Evolutionary conservation across 805 yeast species (phyloP), one percentile per base, ranked within the genome.

Genomic region (Ogataea allantospora): DNA sequence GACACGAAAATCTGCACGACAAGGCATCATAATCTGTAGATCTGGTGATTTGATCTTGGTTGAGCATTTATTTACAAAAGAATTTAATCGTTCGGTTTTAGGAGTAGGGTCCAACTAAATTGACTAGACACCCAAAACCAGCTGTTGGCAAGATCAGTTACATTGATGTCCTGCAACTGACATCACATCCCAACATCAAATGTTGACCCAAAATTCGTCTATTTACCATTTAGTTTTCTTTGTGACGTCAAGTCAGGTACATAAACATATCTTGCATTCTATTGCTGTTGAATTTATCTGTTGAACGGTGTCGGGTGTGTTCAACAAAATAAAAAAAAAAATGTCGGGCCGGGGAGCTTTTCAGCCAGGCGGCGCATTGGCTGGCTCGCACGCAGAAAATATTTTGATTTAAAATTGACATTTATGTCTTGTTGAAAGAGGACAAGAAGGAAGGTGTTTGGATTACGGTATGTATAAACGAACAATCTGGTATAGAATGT

Each of bases 1-100:
- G 66, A n/a, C 82, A 77, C 22, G 78, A 75, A 31, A 65, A 47
- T 16, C 87, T 69, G 47, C 87, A 78, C 10, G 84, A 71, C n/a
- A 83, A 55, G 0, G 89, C 89, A 57, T 82, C 88, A 42, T 71
- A 65, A 47, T 83, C 91, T 0, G 91, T 83, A 1, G 54, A 45
- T 20, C 59, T 31, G 1, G 60, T 47, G 7, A 50, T 51, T 7
- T 51, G 53, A 18, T 57, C 55, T 16, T 32, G 38, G 13, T 37
- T 37, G 8, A 22, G 28, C 22, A 35, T 35, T 14, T 19, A 13
- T n/a, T n/a, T 15, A 9, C 13, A 23, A 7, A 17, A 17, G 6
- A 18, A 3, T 10, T n/a, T 9, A 3, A 4, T 13, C 13, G 7
- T 13, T 27, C 12, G 32, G 32, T 29, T 18, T 16, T 4, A 31